These are phyloP conservation scores for Salix dunnii DNA, from an alignment of 345 rosid genomes.

Conservation along the genomic window DNA sequence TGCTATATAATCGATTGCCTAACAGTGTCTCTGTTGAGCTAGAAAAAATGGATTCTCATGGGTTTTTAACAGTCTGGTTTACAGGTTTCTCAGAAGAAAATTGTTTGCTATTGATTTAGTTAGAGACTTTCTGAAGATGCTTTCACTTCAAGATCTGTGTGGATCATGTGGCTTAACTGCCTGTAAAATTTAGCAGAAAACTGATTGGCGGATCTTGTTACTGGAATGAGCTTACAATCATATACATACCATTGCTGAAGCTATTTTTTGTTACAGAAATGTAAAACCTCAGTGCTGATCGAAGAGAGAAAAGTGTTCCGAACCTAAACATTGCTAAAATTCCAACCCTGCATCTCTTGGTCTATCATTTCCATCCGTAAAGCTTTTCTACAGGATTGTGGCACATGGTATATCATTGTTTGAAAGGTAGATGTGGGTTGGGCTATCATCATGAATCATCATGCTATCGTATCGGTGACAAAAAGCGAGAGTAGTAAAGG, in stretches of 20 bases:
- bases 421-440: slow-evolving; percentile 1
- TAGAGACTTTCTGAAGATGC: not conserved
- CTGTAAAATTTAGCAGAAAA: not conserved
- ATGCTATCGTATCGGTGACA: slow-evolving; percentile 9
- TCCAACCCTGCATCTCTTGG: not conserved
- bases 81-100: slow-evolving; percentile 11
- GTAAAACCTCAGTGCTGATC: not conserved
- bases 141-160: not conserved
- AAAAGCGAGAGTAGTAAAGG: slow-evolving; percentile 15
- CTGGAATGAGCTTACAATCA: slow-evolving; percentile 1
- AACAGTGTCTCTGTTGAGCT: no score
- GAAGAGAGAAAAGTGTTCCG: not conserved
- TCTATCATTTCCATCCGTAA: not conserved
- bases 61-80: not conserved
- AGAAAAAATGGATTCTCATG: no score
- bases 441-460: slow-evolving; percentile 8
- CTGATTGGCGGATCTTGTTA: not conserved
- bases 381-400: not conserved
- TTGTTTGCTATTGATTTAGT: not conserved
- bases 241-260: not conserved
- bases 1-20: no score
- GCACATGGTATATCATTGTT: not conserved
- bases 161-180: not conserved
- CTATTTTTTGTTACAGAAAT: slow-evolving; percentile 7
- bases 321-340: not conserved